Evolutionary conservation across 495 filamentous ascomycete genomes (phyloP), one percentile per base, ranked within the genome.

Genomic region (Rhypophila decipiens): DNA sequence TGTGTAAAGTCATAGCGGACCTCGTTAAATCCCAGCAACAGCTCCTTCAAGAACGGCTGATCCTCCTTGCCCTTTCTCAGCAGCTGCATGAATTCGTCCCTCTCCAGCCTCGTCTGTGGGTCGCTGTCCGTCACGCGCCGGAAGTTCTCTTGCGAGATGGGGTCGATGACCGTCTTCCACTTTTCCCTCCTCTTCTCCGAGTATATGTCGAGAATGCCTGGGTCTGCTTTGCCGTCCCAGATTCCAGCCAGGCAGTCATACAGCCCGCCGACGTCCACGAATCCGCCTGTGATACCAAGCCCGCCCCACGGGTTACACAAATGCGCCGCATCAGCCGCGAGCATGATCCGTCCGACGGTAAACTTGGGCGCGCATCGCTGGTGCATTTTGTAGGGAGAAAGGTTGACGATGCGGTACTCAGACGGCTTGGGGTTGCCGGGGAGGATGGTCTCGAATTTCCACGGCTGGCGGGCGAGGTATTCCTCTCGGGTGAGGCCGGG

Each of bases 291-390:
- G 37, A 84, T 72, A 2, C 80, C 80, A 33, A 82, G 62, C 5
- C 80, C 79, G 43, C 80, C 80, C 55, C 67, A 74, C 2, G 76
- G 76, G 60, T 78, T 78, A 55, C 74, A 78, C 20, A 80, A 49
- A 54, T 80, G 76, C 12, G 74, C 76, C 15, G 81, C 79, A 64
- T 84, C 81, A 8, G 79, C 81, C 2, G 72, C 78, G 0, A 84
- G 64, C 5, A 78, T 17, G n/a, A 83, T 53, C 2, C 75, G 67
- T 0, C 81, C 80, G 2, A 77, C 75, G 29, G 78, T 68, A 50
- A 83, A 77, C 11, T 55, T 66, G 2, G 67, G 65, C 10, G 77
- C 78, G 59, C 77, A 82, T 24, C 80, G 67, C 52, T 84, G 79
- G 47, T 84, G 80, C 51, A 84, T 64, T 50, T 71, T 75, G 53